phyloP scores from a whole-genome alignment of 345 rosid species.

The Acer campestre region DNA sequence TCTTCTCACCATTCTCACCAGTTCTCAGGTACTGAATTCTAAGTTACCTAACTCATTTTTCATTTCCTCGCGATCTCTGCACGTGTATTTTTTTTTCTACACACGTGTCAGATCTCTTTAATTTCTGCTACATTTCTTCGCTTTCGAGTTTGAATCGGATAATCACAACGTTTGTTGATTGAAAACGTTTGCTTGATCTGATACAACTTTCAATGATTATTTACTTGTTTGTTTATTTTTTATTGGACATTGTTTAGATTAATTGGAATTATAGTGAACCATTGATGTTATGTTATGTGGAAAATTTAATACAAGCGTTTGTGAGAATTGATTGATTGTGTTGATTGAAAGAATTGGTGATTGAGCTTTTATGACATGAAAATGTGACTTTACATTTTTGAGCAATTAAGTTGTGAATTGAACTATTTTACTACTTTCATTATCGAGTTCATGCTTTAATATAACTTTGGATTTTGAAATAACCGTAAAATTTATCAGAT shows the following conservation, averaged over 20 bases:
- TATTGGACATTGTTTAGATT: background rate
- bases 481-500: background rate
- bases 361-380: background rate
- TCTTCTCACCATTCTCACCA: slow-evolving; percentile 54
- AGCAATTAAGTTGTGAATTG: background rate
- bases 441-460: background rate
- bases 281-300: background rate
- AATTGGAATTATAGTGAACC: background rate
- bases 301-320: background rate
- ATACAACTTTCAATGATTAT: background rate
- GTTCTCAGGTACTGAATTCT: slow-evolving; percentile 47
- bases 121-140: background rate
- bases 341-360: background rate
- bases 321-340: background rate
- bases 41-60: background rate
- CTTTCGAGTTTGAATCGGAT: background rate
- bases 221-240: background rate
- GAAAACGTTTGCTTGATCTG: slow-evolving; percentile 11
- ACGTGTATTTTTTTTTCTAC: background rate
- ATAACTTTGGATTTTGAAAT: background rate
- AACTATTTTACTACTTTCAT: background rate
- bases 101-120: background rate
- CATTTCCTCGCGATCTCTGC: background rate
- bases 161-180: background rate
- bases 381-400: background rate